phyloP scores from a whole-genome alignment of 345 rosid genomes.

The Chamaenerion angustifolium region DNA sequence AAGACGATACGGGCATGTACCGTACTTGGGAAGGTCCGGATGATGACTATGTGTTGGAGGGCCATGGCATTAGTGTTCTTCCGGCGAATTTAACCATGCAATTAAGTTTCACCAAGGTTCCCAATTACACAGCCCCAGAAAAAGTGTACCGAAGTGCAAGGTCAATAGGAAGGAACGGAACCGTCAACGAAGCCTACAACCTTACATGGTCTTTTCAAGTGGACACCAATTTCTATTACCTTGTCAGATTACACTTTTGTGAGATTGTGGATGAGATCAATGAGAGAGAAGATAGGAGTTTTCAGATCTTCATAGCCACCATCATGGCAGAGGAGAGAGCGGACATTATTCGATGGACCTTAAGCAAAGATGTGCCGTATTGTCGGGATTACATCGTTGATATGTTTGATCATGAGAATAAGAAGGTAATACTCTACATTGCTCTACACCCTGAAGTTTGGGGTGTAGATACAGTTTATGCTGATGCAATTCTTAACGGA shows the following conservation, averaged over 20 bases:
- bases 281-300: neutral
- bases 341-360: constrained; percentile 12
- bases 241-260: constrained; percentile 34
- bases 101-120: constrained; percentile 5
- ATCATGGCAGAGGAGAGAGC: constrained; percentile 9
- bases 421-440: constrained; percentile 10
- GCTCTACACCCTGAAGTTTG: constrained; percentile 14
- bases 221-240: constrained; percentile 22
- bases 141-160: constrained; percentile 16
- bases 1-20: constrained; percentile 16
- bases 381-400: constrained; percentile 19
- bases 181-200: constrained; percentile 9
- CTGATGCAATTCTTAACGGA: constrained; percentile 25
- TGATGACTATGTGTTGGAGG: constrained; percentile 3
- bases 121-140: constrained; percentile 18
- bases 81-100: neutral
- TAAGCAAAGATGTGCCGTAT: constrained; percentile 12
- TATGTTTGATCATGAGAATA: neutral
- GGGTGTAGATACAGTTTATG: constrained; percentile 1
- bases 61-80: neutral
- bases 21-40: constrained; percentile 21
- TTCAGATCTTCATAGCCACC: constrained; percentile 17
- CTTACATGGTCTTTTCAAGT: constrained; percentile 26
- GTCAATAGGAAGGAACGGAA: constrained; percentile 12
- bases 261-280: constrained; percentile 12